These are phyloP conservation scores for Talaromyces sp. DNA, from an alignment of 2,329 filamentous ascomycete genomes.

Conservation along the genomic window DNA sequence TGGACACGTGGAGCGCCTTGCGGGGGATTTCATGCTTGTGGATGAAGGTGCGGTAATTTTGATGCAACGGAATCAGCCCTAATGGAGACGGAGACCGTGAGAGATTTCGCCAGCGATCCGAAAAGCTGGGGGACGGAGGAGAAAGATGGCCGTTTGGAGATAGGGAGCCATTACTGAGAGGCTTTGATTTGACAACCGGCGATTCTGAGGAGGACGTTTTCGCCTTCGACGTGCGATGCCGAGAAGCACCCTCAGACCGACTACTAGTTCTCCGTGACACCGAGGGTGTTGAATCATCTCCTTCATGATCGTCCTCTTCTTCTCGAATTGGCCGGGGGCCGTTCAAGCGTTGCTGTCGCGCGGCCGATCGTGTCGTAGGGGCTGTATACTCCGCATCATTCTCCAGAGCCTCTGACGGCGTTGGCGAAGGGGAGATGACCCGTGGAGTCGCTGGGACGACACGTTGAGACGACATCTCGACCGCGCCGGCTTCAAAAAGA, in stretches of 20 bases:
- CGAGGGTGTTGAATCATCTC: conserved; percentile 59
- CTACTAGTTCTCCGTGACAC: conserved; percentile 66
- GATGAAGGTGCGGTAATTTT: conserved; percentile 84
- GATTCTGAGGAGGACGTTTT: conserved; percentile 39
- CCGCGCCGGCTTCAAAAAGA: conserved; percentile 28
- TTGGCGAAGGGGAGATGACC: conserved; percentile 85
- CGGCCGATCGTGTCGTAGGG: conserved; percentile 71
- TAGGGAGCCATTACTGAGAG: conserved; percentile 33
- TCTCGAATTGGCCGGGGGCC: conserved; percentile 55
- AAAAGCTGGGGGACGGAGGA: conserved; percentile 48
- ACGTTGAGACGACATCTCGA: conserved; percentile 46
- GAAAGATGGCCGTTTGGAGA: conserved; percentile 65
- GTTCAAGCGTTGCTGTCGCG: conserved; percentile 51
- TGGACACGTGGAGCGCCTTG: conserved; percentile 89
- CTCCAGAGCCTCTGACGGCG: conserved; percentile 50
- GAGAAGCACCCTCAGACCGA: conserved; percentile 31
- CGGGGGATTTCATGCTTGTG: conserved; percentile 96
- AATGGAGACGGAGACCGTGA: conserved; percentile 89
- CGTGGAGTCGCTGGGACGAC: conserved; percentile 66
- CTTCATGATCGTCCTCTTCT: conserved; percentile 50
- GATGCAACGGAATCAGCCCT: conserved; percentile 90
- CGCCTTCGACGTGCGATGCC: conserved; percentile 40
- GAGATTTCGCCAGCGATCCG: conserved; percentile 77
- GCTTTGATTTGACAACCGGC: conserved; percentile 35
- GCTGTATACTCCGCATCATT: conserved; percentile 62